Evolutionary conservation across 2,329 filamentous ascomycete species (phyloP).

Genomic region (Epichloe coenophiala): DNA sequence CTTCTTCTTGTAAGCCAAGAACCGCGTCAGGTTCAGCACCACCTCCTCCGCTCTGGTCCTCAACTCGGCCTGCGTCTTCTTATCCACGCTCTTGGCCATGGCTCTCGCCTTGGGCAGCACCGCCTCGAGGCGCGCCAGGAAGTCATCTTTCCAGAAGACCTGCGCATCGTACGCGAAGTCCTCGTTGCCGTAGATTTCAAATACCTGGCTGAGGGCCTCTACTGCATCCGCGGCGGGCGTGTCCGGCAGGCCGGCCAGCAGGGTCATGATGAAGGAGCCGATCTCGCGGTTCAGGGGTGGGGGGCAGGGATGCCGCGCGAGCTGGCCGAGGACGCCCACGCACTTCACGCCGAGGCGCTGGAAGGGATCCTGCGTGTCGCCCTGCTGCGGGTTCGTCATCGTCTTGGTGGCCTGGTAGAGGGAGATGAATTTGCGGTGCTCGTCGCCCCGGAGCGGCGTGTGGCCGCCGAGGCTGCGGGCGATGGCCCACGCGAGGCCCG

Average conservation of each 20-base stretch:
- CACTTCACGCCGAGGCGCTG: conserved; percentile 52
- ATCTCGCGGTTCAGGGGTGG: conserved; percentile 45
- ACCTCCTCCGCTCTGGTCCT: conserved; percentile 47
- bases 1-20: conserved; percentile 53
- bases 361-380: conserved; percentile 36
- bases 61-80: conserved; percentile 41
- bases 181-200: conserved; percentile 55
- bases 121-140: conserved; percentile 45
- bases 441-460: conserved; percentile 34
- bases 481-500: conserved; percentile 53
- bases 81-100: conserved; percentile 48
- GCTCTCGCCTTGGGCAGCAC: conserved; percentile 38
- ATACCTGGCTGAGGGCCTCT: conserved; percentile 52
- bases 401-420: conserved; percentile 46
- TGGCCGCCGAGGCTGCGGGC: conserved; percentile 36
- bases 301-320: conserved; percentile 43
- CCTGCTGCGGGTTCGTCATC: conserved; percentile 8
- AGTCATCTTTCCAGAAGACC: conserved; percentile 51
- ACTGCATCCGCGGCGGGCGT: conserved; percentile 44
- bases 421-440: conserved; percentile 51
- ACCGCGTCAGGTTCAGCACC: conserved; percentile 44
- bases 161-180: conserved; percentile 41
- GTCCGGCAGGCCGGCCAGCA: conserved; percentile 37
- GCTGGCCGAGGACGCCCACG: conserved; percentile 50
- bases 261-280: conserved; percentile 46